phyloP scores from a whole-genome alignment of 2,329 filamentous ascomycete genomes.

The Ophiostoma piceae region DNA sequence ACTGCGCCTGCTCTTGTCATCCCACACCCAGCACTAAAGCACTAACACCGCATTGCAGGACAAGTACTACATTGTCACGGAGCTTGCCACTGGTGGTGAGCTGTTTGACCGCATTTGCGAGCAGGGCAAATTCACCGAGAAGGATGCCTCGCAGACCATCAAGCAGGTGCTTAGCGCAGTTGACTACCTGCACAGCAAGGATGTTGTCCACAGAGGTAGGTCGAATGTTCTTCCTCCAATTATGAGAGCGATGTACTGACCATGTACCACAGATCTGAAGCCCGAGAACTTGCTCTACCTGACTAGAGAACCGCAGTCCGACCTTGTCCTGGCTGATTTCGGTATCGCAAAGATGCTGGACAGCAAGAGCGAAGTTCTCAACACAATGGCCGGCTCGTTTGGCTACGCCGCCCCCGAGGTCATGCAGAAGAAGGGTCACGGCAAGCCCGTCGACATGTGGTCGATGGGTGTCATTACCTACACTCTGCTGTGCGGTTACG shows the following conservation, averaged over 20 bases:
- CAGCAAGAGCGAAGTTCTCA: conserved; percentile 82
- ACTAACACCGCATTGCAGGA: conserved; percentile 53
- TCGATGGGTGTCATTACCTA: conserved; percentile 98
- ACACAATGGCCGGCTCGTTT: conserved; percentile 97
- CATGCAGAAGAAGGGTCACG: conserved; percentile 95
- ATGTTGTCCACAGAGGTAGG: conserved; percentile 92
- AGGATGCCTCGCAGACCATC: conserved; percentile 93
- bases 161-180: conserved; percentile 89
- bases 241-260: background rate
- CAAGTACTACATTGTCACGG: conserved; percentile 99
- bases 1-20: background rate
- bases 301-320: conserved; percentile 68
- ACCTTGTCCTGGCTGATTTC: conserved; percentile 91
- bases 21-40: conserved; percentile 30
- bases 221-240: background rate
- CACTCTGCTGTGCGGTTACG: conserved; percentile 95
- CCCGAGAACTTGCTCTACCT: conserved; percentile 96
- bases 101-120: conserved; percentile 98
- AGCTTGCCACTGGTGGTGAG: conserved; percentile 92
- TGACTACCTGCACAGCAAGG: conserved; percentile 87
- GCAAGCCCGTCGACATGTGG: conserved; percentile 99
- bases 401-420: conserved; percentile 97
- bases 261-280: conserved; percentile 68
- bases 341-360: conserved; percentile 98
- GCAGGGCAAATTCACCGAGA: conserved; percentile 96